Conservation (phyloP, 1,284 basidiomycete genomes). For the Ceratorhiza oryzae-sativae region DNA sequence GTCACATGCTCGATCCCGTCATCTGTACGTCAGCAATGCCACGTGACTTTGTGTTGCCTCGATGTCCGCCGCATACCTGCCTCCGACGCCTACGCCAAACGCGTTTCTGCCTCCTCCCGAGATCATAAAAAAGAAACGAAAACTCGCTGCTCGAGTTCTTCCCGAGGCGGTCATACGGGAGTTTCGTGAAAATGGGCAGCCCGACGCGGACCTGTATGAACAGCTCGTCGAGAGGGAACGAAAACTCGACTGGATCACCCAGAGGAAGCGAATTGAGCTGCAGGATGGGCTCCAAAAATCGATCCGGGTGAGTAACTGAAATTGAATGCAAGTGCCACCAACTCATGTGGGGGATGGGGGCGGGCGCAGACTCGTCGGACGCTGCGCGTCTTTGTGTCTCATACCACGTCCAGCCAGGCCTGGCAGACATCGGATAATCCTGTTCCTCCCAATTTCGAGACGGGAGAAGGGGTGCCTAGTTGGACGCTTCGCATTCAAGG, state of each 20-base stretch:
- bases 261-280: constrained; percentile 88
- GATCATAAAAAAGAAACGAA: constrained; percentile 16
- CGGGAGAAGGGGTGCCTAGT: constrained; percentile 82
- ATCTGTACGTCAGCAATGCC: background rate
- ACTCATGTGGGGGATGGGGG: background rate
- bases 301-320: constrained; percentile 49
- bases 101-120: constrained; percentile 19
- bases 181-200: constrained; percentile 43
- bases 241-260: constrained; percentile 94
- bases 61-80: constrained; percentile 19
- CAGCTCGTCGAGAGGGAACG: constrained; percentile 88
- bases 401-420: constrained; percentile 84
- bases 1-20: background rate
- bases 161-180: constrained; percentile 31
- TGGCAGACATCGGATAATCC: constrained; percentile 67
- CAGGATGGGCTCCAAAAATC: constrained; percentile 73
- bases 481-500: constrained; percentile 93
- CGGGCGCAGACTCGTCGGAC: constrained; percentile 76
- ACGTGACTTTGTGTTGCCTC: constrained; percentile 3
- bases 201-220: constrained; percentile 86
- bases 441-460: constrained; percentile 58
- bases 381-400: constrained; percentile 86
- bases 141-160: constrained; percentile 23
- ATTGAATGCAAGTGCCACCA: background rate
- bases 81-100: constrained; percentile 9